These are phyloP conservation scores for Capsaspora owczarzaki DNA, from an alignment of 78 protist genomes.

Conservation along the genomic window DNA sequence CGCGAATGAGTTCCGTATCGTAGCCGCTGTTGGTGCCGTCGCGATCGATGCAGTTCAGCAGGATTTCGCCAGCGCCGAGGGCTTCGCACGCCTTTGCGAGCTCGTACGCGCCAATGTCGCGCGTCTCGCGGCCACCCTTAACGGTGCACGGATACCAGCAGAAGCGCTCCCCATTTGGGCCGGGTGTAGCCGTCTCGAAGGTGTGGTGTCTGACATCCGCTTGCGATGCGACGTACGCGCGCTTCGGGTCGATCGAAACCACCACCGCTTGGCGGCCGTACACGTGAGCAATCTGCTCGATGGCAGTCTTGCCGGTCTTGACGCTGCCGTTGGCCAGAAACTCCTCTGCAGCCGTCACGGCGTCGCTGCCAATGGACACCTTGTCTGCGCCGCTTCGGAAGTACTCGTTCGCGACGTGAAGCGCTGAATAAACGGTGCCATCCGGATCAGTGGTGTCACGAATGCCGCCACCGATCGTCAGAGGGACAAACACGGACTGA, in stretches of 20 bases:
- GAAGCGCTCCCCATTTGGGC: constrained; percentile 32
- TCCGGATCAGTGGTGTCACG: constrained; percentile 31
- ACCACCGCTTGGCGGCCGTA: constrained; percentile 66
- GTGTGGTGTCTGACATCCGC: neutral
- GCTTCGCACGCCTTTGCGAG: constrained; percentile 40
- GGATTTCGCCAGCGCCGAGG: constrained; percentile 67
- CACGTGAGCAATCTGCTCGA: constrained; percentile 32
- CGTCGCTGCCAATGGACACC: constrained; percentile 54
- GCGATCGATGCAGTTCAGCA: constrained; percentile 71
- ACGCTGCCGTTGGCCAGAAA: neutral
- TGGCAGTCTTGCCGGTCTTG: constrained; percentile 1
- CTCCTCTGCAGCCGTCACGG: constrained; percentile 26
- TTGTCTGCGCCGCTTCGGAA: constrained; percentile 72
- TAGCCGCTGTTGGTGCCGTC: constrained; percentile 57
- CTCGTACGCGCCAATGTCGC: constrained; percentile 42
- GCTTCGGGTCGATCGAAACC: constrained; percentile 55
- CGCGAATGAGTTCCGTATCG: constrained; percentile 23
- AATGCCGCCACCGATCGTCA: constrained; percentile 72
- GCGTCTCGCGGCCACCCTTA: constrained; percentile 56
- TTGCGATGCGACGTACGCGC: constrained; percentile 31
- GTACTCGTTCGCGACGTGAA: constrained; percentile 59
- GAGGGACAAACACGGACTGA: constrained; percentile 49
- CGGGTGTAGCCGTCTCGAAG: constrained; percentile 7
- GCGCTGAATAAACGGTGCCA: constrained; percentile 47
- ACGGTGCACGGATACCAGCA: constrained; percentile 67